phyloP scores from a whole-genome alignment of 1,284 basidiomycete species.

The Malassezia globosa region DNA sequence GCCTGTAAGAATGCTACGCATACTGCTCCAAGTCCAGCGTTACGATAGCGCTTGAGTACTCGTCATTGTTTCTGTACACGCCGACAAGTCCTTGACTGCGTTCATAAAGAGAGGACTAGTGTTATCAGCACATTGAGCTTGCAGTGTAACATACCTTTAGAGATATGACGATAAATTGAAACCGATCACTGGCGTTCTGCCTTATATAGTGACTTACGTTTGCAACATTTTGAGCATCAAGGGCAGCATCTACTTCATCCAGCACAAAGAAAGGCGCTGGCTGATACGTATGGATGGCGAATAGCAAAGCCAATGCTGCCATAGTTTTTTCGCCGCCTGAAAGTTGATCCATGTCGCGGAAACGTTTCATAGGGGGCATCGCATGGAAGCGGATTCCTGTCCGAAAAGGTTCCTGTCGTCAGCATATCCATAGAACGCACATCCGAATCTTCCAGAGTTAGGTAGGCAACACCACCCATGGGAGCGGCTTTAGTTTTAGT shows the following conservation, averaged over 20 bases:
- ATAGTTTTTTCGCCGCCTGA: constrained; percentile 98
- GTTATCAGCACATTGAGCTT: too few species aligned
- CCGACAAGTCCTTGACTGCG: constrained; percentile 80
- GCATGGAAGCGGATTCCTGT: constrained; percentile 96
- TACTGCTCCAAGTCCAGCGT: constrained; percentile 65
- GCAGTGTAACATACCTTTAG: constrained; percentile 54
- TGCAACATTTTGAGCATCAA: constrained; percentile 50
- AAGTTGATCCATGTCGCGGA: constrained; percentile 96
- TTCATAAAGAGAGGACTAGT: constrained; percentile 67
- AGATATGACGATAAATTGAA: constrained; percentile 96
- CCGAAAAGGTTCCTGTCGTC: constrained; percentile 88
- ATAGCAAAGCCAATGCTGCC: constrained; percentile 83
- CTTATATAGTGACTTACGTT: constrained; percentile 44
- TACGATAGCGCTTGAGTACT: constrained; percentile 75
- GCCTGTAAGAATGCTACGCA: constrained; percentile 12
- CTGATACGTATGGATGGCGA: constrained; percentile 85
- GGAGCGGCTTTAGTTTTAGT: constrained; percentile 86
- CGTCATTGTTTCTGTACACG: constrained; percentile 82
- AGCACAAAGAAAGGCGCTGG: constrained; percentile 97
- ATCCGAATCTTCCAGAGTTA: constrained; percentile 90
- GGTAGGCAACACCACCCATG: constrained; percentile 89
- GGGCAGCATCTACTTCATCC: constrained; percentile 92
- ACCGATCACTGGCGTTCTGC: constrained; percentile 51
- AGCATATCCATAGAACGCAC: too few species aligned
- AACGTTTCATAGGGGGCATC: constrained; percentile 92